Evolutionary conservation across 257 asterid genomes (phyloP).

Genomic region (Rauvolfia tetraphylla): DNA sequence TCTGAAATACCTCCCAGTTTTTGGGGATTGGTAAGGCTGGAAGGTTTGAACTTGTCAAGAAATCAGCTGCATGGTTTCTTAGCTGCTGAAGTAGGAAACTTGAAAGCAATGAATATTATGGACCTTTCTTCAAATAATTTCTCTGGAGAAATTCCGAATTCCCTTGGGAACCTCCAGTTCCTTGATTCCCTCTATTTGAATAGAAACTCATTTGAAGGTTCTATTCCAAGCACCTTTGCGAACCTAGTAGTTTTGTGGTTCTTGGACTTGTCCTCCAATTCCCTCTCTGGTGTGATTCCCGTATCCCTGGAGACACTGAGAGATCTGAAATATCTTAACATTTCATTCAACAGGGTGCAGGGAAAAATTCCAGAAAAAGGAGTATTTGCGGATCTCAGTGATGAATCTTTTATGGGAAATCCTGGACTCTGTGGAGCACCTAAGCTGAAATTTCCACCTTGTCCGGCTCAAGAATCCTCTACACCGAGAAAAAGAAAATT

Average conservation of each 20-base stretch:
- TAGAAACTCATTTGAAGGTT: neutral
- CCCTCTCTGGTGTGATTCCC: slow-evolving; percentile 17
- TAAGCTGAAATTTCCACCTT: slow-evolving; percentile 8
- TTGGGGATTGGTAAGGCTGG: slow-evolving; percentile 33
- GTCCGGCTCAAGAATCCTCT: neutral
- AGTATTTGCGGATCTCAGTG: slow-evolving; percentile 6
- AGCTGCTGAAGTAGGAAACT: slow-evolving; percentile 29
- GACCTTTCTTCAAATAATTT: slow-evolving; percentile 30
- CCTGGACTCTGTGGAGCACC: slow-evolving; percentile 10
- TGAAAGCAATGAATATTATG: slow-evolving; percentile 25
- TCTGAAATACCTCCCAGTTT: slow-evolving; percentile 30
- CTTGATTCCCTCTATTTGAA: neutral
- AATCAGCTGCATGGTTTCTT: slow-evolving; percentile 29
- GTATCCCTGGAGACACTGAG: slow-evolving; percentile 12
- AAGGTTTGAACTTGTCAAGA: slow-evolving; percentile 28
- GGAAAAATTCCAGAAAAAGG: slow-evolving; percentile 20
- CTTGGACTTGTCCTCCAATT: slow-evolving; percentile 18
- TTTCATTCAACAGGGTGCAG: slow-evolving; percentile 15
- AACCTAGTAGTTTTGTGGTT: neutral
- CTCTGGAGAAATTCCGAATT: neutral
- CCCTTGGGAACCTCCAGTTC: neutral
- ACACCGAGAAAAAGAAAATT: neutral
- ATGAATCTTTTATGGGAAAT: slow-evolving; percentile 11
- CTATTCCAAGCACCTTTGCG: neutral
- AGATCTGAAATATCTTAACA: slow-evolving; percentile 7